A percentile compares a stretch with the other conserved stretches of the same genome.
Evolutionary conservation across 2,329 filamentous ascomycete species (phyloP).

Genomic region (Penicillium brevicompactum): DNA sequence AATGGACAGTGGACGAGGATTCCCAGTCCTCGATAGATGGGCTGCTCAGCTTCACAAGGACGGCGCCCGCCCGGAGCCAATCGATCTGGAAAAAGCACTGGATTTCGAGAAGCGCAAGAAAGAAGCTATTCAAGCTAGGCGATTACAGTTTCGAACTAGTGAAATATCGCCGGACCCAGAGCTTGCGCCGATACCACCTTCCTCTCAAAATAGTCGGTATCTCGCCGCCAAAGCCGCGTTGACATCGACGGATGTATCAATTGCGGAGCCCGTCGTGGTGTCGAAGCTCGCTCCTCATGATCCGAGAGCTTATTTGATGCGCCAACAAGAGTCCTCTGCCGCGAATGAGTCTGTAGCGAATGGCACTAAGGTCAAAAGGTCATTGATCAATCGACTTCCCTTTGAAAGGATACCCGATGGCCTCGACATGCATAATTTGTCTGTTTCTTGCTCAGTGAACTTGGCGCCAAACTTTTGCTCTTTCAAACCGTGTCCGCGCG

Average conservation of each 20-base stretch:
- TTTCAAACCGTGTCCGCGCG: not conserved
- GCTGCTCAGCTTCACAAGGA: constrained; percentile 20
- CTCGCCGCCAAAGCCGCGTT: constrained; percentile 23
- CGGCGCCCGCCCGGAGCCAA: not conserved
- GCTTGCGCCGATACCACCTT: not conserved
- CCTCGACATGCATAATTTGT: constrained; percentile 10
- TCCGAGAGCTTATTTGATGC: constrained; percentile 21
- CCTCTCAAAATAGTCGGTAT: constrained; percentile 18
- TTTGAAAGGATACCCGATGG: constrained; percentile 24
- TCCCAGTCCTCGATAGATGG: constrained; percentile 26
- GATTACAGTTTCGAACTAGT: not conserved
- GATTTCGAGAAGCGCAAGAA: constrained; percentile 27
- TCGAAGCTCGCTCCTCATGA: constrained; percentile 9
- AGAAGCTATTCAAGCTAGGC: constrained; percentile 18
- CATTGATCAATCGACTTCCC: constrained; percentile 13
- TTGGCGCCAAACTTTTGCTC: not conserved
- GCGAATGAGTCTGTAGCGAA: not conserved
- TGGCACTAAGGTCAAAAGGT: not conserved
- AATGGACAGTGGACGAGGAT: constrained; percentile 24
- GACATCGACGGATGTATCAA: constrained; percentile 2
- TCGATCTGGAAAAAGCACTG: constrained; percentile 21
- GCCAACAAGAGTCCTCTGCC: not conserved
- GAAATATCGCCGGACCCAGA: not conserved
- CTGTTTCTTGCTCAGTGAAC: constrained; percentile 2
- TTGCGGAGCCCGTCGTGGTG: constrained; percentile 1